Percentiles rank a stretch among this genome's conserved stretches.
These are phyloP conservation scores for Nitzschia sp. DNA, from an alignment of 108 stramenopile genomes.

Conservation along the genomic window DNA sequence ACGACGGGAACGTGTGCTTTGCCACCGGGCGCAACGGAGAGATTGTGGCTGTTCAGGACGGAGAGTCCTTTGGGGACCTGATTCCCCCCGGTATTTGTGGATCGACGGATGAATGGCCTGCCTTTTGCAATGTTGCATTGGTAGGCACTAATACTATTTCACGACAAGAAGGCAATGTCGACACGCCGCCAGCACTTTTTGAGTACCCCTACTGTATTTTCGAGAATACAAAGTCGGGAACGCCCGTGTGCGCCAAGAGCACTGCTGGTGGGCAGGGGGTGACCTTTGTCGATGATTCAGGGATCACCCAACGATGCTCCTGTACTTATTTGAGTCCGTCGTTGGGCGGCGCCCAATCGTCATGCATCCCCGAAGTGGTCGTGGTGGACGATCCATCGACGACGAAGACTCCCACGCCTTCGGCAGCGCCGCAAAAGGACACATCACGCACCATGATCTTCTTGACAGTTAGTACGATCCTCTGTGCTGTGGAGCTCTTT, in stretches of 20 bases:
- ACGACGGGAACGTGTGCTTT: background rate
- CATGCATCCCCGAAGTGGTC: background rate
- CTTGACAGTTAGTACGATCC: too few relatives aligned
- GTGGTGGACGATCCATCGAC: background rate
- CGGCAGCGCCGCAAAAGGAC: too few relatives aligned
- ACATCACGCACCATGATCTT: too few relatives aligned
- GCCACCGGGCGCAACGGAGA: slow-evolving; percentile 2
- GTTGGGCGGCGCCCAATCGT: slow-evolving; percentile 3
- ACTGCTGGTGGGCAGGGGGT: background rate
- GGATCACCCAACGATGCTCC: background rate
- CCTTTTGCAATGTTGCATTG: background rate
- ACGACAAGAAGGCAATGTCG: background rate
- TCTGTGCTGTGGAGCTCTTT: too few relatives aligned
- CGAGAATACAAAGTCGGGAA: slow-evolving; percentile 5
- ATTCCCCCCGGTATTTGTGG: slow-evolving; percentile 6
- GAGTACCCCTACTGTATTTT: slow-evolving; percentile 24
- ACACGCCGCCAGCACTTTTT: too few relatives aligned
- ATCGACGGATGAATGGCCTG: slow-evolving; percentile 7
- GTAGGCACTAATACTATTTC: background rate
- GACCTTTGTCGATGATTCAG: slow-evolving; percentile 12
- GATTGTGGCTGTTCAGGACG: slow-evolving; percentile 2
- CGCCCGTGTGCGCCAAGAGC: slow-evolving; percentile 5
- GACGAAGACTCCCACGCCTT: background rate
- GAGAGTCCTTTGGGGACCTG: slow-evolving; percentile 16
- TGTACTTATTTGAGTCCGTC: slow-evolving; percentile 5